These are phyloP conservation scores for Aspergillus novofumigatus DNA, from an alignment of 2,329 filamentous ascomycete species.

Conservation along the genomic window DNA sequence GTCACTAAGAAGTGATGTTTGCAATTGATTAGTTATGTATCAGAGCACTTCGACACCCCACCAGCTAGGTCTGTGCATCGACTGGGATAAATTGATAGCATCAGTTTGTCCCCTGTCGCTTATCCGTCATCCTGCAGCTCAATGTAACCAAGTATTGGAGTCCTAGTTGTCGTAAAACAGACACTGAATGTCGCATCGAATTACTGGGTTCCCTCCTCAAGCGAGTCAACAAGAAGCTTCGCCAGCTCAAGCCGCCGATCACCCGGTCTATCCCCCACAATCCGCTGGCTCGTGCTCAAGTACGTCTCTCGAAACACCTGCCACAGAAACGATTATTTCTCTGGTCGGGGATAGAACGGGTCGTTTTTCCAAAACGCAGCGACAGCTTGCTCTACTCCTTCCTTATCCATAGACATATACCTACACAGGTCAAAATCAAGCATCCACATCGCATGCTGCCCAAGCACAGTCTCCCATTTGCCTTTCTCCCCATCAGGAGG, in stretches of 20 bases:
- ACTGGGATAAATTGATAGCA: neutral
- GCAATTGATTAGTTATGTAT: neutral
- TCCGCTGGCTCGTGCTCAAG: constrained; percentile 11
- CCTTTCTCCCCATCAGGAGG: too few relatives aligned
- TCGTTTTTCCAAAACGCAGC: constrained; percentile 49
- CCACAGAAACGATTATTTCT: constrained; percentile 24
- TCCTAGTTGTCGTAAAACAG: too few relatives aligned
- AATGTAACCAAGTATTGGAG: too few relatives aligned
- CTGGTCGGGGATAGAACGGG: constrained; percentile 50
- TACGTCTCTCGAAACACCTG: constrained; percentile 24
- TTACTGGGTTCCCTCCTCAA: neutral
- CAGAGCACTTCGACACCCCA: neutral
- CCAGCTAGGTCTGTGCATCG: neutral
- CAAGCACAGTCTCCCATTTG: constrained; percentile 23
- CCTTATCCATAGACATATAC: constrained; percentile 35
- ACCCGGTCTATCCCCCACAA: neutral
- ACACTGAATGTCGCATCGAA: too few relatives aligned
- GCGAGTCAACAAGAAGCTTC: too few relatives aligned
- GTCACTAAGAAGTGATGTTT: neutral
- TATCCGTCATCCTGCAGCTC: too few relatives aligned
- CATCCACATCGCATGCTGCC: constrained; percentile 41
- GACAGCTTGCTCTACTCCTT: constrained; percentile 42
- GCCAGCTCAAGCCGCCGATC: neutral
- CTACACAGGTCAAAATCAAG: constrained; percentile 47
- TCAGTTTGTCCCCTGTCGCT: too few relatives aligned